Conservation (phyloP, 1,284 basidiomycete genomes). For the Fomitiporia mediterranea region DNA sequence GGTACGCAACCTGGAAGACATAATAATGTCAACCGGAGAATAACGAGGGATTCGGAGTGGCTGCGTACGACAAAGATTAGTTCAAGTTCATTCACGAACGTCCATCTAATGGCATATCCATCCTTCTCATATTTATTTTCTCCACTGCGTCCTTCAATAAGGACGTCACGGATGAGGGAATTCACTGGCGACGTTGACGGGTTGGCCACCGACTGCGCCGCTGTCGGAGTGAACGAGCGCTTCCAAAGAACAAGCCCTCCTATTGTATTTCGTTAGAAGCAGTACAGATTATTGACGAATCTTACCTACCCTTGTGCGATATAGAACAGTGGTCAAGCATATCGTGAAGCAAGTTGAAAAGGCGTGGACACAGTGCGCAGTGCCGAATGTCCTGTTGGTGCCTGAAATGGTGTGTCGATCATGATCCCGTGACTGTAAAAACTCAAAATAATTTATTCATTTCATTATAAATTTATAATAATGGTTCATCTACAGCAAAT, state of each 20-base stretch:
- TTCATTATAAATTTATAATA: too few relatives aligned
- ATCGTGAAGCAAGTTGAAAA: background rate
- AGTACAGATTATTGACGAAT: background rate
- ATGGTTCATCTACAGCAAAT: too few relatives aligned
- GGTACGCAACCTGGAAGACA: constrained; percentile 79
- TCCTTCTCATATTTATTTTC: constrained; percentile 87
- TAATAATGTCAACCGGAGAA: background rate
- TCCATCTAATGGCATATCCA: constrained; percentile 90
- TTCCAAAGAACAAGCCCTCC: constrained; percentile 93
- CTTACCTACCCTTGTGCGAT: constrained; percentile 72
- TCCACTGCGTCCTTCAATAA: constrained; percentile 78
- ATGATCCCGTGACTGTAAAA: too few relatives aligned
- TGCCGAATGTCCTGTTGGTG: too few relatives aligned
- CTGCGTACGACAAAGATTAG: constrained; percentile 86
- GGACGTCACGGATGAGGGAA: constrained; percentile 81
- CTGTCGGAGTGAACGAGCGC: constrained; percentile 84
- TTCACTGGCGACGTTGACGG: constrained; percentile 79
- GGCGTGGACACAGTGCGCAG: too few relatives aligned
- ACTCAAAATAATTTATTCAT: too few relatives aligned
- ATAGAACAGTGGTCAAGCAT: constrained; percentile 92
- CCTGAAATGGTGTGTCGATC: background rate
- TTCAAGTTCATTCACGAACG: constrained; percentile 87
- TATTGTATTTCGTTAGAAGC: constrained; percentile 30
- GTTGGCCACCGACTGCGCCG: constrained; percentile 67
- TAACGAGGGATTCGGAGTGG: background rate